phyloP scores from a whole-genome alignment of 345 rosid genomes.

The Clarkia xantiana region DNA sequence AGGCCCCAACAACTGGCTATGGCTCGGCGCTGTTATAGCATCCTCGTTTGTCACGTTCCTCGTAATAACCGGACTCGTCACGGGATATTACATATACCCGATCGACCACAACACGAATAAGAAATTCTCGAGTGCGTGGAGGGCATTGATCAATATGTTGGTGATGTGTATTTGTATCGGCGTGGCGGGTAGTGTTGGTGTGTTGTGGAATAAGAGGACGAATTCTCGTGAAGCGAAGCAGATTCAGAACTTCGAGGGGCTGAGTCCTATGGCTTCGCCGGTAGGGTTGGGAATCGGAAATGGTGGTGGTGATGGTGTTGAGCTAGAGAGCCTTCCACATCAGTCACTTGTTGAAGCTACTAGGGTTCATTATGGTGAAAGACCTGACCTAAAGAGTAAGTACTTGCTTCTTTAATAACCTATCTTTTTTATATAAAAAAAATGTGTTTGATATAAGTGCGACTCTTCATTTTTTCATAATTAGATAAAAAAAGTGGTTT shows the following conservation, averaged over 20 bases:
- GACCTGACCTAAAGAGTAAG: conserved; percentile 69
- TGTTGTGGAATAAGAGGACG: conserved; percentile 46
- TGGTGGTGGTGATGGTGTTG: conserved; percentile 24
- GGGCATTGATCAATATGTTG: conserved; percentile 23
- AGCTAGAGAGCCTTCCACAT: conserved; percentile 45
- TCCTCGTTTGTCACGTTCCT: conserved; percentile 53
- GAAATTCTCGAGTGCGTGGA: conserved; percentile 15
- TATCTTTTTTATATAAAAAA: background rate
- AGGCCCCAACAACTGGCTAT: conserved; percentile 67
- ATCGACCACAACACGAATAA: conserved; percentile 26
- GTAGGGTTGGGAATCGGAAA: background rate
- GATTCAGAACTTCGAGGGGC: conserved; percentile 18
- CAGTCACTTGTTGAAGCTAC: conserved; percentile 35
- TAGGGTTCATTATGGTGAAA: conserved; percentile 35
- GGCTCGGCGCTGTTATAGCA: conserved; percentile 50
- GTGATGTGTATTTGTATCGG: conserved; percentile 32
- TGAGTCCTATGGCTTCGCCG: conserved; percentile 12
- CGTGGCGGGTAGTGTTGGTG: conserved; percentile 28
- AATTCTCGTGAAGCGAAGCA: conserved; percentile 20
- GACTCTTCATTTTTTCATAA: too few relatives aligned
- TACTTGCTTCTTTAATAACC: background rate
- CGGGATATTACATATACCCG: conserved; percentile 40
- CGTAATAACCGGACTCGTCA: conserved; percentile 37
- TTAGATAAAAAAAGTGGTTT: too few relatives aligned
- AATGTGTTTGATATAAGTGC: too few relatives aligned